Conservation (phyloP, 2,329 filamentous ascomycete species). For the Aspergillus sp. region DNA sequence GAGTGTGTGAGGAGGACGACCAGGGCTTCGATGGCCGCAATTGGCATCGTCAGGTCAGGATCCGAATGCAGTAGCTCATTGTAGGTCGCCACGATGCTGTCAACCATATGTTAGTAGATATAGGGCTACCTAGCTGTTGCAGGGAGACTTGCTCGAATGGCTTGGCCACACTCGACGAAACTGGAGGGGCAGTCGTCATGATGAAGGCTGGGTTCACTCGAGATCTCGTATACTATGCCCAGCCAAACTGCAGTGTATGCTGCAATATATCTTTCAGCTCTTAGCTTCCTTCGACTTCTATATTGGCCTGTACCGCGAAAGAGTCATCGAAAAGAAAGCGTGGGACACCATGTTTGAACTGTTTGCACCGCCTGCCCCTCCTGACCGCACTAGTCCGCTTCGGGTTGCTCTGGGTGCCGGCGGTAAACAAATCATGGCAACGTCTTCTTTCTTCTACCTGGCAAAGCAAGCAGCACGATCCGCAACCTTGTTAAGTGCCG, state of each 20-base stretch:
- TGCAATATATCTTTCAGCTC: neutral
- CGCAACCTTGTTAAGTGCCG: too few species aligned
- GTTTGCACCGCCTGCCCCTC: conserved; percentile 29
- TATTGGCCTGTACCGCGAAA: conserved; percentile 2
- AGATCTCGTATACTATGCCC: neutral
- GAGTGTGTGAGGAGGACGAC: conserved; percentile 76
- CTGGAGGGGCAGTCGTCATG: conserved; percentile 22
- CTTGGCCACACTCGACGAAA: conserved; percentile 13
- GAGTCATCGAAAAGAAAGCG: conserved; percentile 18
- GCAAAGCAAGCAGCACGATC: too few species aligned
- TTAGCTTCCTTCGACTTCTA: neutral
- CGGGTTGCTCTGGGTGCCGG: conserved; percentile 16
- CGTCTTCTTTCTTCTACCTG: too few species aligned
- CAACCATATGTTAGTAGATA: conserved; percentile 11
- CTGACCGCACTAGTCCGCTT: conserved; percentile 22
- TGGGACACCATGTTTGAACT: conserved; percentile 26
- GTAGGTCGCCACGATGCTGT: conserved; percentile 58
- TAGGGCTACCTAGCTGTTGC: neutral
- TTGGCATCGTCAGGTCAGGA: conserved; percentile 84
- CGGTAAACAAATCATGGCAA: conserved; percentile 31
- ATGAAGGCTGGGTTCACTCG: conserved; percentile 2
- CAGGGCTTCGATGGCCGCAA: conserved; percentile 86
- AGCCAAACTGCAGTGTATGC: too few species aligned
- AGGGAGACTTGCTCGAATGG: conserved; percentile 30
- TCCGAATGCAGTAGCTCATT: conserved; percentile 58